Percentiles rank a stretch among this genome's conserved stretches.
Evolutionary conservation across 208 protist species (phyloP).

Genomic region (Tritrichomonas foetus): DNA sequence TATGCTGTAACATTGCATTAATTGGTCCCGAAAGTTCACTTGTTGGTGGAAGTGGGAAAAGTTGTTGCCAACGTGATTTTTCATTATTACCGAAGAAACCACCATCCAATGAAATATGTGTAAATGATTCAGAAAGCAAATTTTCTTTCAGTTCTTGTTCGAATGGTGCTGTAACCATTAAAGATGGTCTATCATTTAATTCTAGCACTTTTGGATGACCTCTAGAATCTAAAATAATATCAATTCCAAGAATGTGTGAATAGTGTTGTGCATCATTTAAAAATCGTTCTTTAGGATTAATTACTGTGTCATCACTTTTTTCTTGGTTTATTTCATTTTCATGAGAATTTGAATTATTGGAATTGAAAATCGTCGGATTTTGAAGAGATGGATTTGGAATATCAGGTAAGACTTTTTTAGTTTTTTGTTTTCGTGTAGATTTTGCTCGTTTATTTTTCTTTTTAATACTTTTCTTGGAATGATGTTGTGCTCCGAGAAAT

Average conservation of each 20-base stretch:
- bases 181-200: not conserved
- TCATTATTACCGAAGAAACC: not conserved
- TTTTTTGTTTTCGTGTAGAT: not conserved
- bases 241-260: slow-evolving; percentile 15
- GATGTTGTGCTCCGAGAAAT: not conserved
- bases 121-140: not conserved
- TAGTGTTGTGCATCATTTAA: not conserved
- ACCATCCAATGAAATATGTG: not conserved
- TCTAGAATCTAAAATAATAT: not conserved
- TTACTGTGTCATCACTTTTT: not conserved
- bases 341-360: not conserved
- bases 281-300: not conserved
- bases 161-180: not conserved
- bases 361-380: not conserved
- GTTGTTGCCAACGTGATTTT: not conserved
- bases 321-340: not conserved
- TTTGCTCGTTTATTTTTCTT: not conserved
- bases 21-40: not conserved
- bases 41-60: not conserved
- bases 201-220: not conserved
- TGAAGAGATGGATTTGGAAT: not conserved
- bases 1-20: not conserved
- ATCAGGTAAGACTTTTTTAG: not conserved
- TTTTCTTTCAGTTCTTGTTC: not conserved
- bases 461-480: not conserved